Conservation (phyloP, 257 asterid species). For the Solanum lignicaule region DNA sequence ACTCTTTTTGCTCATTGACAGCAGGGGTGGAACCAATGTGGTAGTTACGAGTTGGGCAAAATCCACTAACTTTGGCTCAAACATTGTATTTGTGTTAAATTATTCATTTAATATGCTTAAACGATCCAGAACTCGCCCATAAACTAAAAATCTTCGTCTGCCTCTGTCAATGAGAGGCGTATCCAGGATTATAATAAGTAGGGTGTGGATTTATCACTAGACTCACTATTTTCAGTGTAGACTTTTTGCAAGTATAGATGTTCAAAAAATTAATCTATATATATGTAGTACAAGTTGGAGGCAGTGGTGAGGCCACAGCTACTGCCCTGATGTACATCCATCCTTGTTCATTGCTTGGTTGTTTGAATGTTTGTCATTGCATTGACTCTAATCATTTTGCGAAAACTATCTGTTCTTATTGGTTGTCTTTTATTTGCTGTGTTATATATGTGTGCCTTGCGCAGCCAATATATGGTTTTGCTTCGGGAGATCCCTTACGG, state of each 20-base stretch:
- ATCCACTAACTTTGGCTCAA: not conserved
- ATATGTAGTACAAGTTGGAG: not conserved
- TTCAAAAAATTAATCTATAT: not conserved
- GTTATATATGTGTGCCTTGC: not conserved
- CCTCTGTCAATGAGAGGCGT: not conserved
- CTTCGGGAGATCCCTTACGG: slow-evolving; percentile 74
- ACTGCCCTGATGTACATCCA: not conserved
- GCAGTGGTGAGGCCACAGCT: not conserved
- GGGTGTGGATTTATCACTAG: not conserved
- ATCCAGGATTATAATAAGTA: not conserved
- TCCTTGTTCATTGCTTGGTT: not conserved
- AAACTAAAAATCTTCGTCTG: not conserved
- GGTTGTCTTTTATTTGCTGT: not conserved
- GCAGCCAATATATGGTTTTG: slow-evolving; percentile 93
- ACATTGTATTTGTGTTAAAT: not conserved
- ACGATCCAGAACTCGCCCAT: not conserved
- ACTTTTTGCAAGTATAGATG: not conserved
- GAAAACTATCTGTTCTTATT: not conserved
- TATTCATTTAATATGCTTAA: not conserved
- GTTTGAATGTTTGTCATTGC: not conserved
- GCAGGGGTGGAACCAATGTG: not conserved
- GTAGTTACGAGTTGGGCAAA: not conserved
- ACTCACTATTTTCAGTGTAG: not conserved
- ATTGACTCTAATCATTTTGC: not conserved
- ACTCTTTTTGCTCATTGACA: not conserved